Evolutionary conservation across 768 basidiomycete species (phyloP), one percentile per base, ranked within the genome.

Genomic region (Royoungia palumana): DNA sequence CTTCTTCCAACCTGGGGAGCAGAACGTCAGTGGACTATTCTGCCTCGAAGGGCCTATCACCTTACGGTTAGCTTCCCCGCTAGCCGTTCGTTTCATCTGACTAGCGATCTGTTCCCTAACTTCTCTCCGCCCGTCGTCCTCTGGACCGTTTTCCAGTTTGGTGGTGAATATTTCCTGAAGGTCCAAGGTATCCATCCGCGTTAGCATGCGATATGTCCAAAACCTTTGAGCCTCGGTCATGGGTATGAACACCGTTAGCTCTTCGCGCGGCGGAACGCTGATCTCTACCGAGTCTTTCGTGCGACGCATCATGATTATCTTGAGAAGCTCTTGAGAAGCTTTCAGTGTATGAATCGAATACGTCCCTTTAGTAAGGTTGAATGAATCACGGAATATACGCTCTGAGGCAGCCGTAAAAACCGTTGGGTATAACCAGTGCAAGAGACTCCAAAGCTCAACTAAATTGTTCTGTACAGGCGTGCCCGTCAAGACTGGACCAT

Each of bases 401-500:
- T 78, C 72, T 0, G 82, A 74, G 3, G 75, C 54, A 6, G 54
- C 39, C 2, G 75, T 80, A 59, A 84, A 84, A 32, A 82, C 65
- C 3, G 53, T 50, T 5, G 82, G 81, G 55, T 77, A 78, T 16
- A 84, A 68, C 76, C 76, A 82, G 53, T 75, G 76, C 16, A 83
- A 63, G 12, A 82, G 64, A 20, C 72, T 60, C 82, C 79, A 81
- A 14, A 83, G 69, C 58, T 84, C 82, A 17, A 72, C 62, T 11
- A 84, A 62, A 52, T 84, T 79, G 54, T 84, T 84, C 57, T 88
- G 86, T 0, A 89, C 74, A 0, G 87, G 87, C 0, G 87, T 89
- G 20, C 87, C 87, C 0, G 83, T 86, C 49, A 89, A 68, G 50
- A 89, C 81, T 81, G 16, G 30, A 19, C 5, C 14, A 27, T 22